phyloP scores from a whole-genome alignment of 208 protist genomes.

The Crithidia sp. region DNA sequence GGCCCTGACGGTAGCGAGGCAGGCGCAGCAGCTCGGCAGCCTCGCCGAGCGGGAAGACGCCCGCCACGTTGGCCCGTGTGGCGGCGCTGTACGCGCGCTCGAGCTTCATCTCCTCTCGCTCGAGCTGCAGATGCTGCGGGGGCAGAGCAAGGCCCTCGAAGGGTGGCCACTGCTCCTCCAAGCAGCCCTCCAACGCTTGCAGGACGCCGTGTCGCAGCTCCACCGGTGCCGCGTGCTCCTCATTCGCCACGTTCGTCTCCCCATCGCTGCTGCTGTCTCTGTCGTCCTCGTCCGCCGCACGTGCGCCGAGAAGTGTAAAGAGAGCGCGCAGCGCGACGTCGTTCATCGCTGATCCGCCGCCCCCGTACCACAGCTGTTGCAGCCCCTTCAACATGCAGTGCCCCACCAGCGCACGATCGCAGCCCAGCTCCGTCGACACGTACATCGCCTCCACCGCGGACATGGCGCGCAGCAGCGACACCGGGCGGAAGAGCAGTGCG shows the following conservation, averaged over 20 bases:
- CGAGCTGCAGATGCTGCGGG: conserved; percentile 33
- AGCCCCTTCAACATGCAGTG: conserved; percentile 55
- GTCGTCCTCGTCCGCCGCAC: not conserved
- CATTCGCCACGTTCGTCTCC: not conserved
- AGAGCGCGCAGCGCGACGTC: conserved; percentile 7
- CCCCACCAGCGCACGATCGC: conserved; percentile 61
- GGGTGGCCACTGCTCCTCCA: conserved; percentile 68
- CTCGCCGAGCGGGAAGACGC: conserved; percentile 34
- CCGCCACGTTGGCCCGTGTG: conserved; percentile 19
- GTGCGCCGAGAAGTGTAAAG: conserved; percentile 12
- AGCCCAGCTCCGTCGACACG: conserved; percentile 72
- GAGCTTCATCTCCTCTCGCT: conserved; percentile 41
- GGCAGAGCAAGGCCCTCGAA: conserved; percentile 52
- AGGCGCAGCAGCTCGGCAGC: conserved; percentile 49
- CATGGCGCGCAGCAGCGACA: conserved; percentile 48
- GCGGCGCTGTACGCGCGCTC: conserved; percentile 39
- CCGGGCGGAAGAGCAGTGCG: conserved; percentile 46
- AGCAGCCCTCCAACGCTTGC: conserved; percentile 14
- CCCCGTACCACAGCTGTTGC: conserved; percentile 15
- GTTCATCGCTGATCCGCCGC: conserved; percentile 3
- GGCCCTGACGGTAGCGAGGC: conserved; percentile 30
- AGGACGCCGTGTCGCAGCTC: conserved; percentile 15
- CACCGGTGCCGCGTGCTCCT: not conserved
- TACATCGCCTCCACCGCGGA: conserved; percentile 60
- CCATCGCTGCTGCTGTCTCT: conserved; percentile 3